Base-by-base conservation (phyloP, 495 filamentous ascomycete species). In the Annulohypoxylon moriforme region DNA sequence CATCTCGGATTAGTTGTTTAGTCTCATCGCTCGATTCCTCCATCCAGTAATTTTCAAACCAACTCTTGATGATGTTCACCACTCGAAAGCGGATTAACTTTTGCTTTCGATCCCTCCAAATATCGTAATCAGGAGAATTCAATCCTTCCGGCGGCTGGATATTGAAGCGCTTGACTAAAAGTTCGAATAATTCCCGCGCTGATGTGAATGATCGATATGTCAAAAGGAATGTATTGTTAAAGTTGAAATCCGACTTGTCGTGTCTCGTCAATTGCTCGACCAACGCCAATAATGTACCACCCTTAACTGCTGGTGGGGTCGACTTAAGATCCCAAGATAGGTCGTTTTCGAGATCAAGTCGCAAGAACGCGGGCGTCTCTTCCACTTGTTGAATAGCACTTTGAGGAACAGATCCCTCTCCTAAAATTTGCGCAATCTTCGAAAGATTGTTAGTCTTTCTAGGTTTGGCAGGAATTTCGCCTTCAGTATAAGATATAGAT, bases 31-130 rank as follows among this genome's bases (percentile, higher is more conserved):
- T 94, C 46, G 89, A 88, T 22, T 92, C 90, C 77, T 99, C 96
- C 96, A 98, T 97, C 96, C 96, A 99, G 78, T 94, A 98, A 65
- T 90, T 93, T 75, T 98, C 95, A 72, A 99, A 94, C 96, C 96
- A 99, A 78, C 89, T 97, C 84, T 98, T 98, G 69, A 98, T 82
- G 62, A 98, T 97, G 77, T 98, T 98, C 73, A 99, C 94, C 8
- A 99, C 93, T 47, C 96, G 88, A 85, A 99, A 94, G 44, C 96
- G 88, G 69, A 98, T 98, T 4, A 92, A 90, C 74, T 94, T 97
- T 80, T 98, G 96, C 82, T 99, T 99, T 75, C 90, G 89, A 76
- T 97, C 94, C 20, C 91, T 87, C 96, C 96, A 99, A 69, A 88
- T 84, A 56, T 96, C 93, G 77, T 91, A 93, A 70, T 98, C 93